Conservation (phyloP, 2,329 filamentous ascomycete genomes). For the Chrysoporthe cubensis region DNA sequence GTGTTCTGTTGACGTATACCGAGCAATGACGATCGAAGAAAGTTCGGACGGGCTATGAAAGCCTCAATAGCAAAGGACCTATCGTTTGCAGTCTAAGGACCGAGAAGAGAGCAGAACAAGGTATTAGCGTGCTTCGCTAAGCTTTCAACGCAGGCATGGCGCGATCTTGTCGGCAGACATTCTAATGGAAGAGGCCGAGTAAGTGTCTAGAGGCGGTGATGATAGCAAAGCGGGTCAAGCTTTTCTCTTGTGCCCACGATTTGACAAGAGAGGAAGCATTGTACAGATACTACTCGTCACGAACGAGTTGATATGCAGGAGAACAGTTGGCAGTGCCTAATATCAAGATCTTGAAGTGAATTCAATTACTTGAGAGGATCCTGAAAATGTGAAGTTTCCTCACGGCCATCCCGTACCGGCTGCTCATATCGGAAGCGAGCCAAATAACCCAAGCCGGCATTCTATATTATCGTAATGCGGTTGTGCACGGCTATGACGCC, state of each 20-base stretch:
- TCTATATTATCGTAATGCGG: too few species aligned
- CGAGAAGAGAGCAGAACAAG: neutral
- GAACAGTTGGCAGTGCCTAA: neutral
- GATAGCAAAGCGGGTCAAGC: neutral
- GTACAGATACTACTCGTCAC: neutral
- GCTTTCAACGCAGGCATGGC: neutral
- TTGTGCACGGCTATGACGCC: too few species aligned
- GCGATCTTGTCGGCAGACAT: too few species aligned
- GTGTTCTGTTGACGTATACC: neutral
- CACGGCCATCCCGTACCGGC: too few species aligned
- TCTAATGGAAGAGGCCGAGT: neutral
- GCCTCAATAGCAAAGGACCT: neutral
- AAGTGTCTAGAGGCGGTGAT: neutral
- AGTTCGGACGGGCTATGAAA: neutral
- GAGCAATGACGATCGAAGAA: neutral
- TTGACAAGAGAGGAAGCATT: neutral
- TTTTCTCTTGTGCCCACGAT: too few species aligned
- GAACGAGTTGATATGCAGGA: neutral
- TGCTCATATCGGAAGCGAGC: too few species aligned
- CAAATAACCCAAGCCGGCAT: too few species aligned
- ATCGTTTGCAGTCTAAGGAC: too few species aligned
- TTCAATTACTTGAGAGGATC: neutral
- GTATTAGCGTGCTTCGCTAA: neutral
- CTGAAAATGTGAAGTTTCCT: neutral
- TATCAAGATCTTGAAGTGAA: neutral